Evolutionary conservation across 164 flowering plant genomes (phyloP).

Genomic region (Nymphaea colorata): DNA sequence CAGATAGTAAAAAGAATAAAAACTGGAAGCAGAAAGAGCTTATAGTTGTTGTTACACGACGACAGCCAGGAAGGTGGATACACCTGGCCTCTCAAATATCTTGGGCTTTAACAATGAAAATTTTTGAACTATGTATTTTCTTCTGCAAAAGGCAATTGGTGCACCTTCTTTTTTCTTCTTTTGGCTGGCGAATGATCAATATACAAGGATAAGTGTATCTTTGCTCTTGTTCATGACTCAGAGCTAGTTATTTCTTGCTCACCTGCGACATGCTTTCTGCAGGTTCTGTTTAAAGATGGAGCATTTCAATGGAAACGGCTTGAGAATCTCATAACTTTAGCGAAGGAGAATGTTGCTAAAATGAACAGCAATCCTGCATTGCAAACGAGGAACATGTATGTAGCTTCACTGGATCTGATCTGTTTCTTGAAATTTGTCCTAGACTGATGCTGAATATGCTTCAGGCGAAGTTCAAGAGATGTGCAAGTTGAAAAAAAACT

Average conservation of each 20-base stretch:
- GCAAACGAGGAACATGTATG: slow-evolving; percentile 42
- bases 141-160: too few relatives aligned
- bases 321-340: slow-evolving; percentile 83
- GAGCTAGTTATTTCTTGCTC: slow-evolving; percentile 1
- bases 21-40: too few relatives aligned
- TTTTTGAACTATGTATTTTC: too few relatives aligned
- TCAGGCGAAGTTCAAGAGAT: slow-evolving; percentile 36
- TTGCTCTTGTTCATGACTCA: not conserved
- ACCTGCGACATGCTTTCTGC: not conserved
- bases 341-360: slow-evolving; percentile 87
- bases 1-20: too few relatives aligned
- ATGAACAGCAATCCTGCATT: slow-evolving; percentile 95
- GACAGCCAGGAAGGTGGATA: too few relatives aligned
- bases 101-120: too few relatives aligned
- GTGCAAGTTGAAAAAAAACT: slow-evolving; percentile 43
- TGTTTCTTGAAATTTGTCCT: not conserved
- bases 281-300: slow-evolving; percentile 97
- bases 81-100: too few relatives aligned
- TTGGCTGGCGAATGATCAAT: too few relatives aligned
- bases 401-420: slow-evolving; percentile 3
- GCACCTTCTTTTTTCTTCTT: too few relatives aligned
- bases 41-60: too few relatives aligned
- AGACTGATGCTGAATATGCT: not conserved
- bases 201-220: too few relatives aligned
- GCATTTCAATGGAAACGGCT: slow-evolving; percentile 96